Evolutionary conservation across 208 protist genomes (phyloP).

Genomic region (Crithidia sp.): DNA sequence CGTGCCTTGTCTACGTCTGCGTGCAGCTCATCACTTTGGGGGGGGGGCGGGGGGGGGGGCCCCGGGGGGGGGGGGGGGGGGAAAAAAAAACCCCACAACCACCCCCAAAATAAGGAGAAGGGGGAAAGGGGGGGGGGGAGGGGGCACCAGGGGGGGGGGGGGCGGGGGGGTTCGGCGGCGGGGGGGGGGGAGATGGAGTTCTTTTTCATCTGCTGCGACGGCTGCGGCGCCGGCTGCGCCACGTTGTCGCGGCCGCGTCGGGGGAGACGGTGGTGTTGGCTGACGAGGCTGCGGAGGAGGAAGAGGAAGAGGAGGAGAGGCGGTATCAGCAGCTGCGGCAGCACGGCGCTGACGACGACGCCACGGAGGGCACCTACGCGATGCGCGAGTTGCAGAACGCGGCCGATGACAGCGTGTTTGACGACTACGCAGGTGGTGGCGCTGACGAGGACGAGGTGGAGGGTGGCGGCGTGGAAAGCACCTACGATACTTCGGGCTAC

Average conservation of each 20-base stretch:
- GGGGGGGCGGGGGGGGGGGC: constrained; percentile 50
- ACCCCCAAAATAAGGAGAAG: too few relatives aligned
- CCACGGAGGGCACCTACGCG: constrained; percentile 25
- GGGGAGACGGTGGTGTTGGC: constrained; percentile 49
- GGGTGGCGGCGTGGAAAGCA: neutral
- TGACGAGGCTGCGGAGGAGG: constrained; percentile 30
- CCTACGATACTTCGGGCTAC: neutral
- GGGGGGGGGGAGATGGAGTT: constrained; percentile 68
- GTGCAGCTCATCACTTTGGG: constrained; percentile 80
- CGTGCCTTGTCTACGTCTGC: constrained; percentile 85
- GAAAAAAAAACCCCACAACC: too few relatives aligned
- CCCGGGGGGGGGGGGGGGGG: constrained; percentile 60
- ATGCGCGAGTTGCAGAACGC: constrained; percentile 69
- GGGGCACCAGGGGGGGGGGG: too few relatives aligned
- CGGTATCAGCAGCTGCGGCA: constrained; percentile 9
- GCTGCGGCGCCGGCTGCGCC: constrained; percentile 57
- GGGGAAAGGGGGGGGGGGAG: too few relatives aligned
- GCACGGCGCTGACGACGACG: neutral
- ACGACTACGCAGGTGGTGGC: constrained; percentile 44
- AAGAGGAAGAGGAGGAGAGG: constrained; percentile 21
- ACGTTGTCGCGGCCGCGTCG: constrained; percentile 47
- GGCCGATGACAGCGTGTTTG: constrained; percentile 77
- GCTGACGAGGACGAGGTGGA: constrained; percentile 1
- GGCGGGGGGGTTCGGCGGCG: constrained; percentile 62
- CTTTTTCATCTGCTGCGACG: constrained; percentile 67